Percentiles rank a stretch among this genome's conserved stretches.
Evolutionary conservation across 2,329 filamentous ascomycete genomes (phyloP).

Genomic region (Seiridium cupressi): DNA sequence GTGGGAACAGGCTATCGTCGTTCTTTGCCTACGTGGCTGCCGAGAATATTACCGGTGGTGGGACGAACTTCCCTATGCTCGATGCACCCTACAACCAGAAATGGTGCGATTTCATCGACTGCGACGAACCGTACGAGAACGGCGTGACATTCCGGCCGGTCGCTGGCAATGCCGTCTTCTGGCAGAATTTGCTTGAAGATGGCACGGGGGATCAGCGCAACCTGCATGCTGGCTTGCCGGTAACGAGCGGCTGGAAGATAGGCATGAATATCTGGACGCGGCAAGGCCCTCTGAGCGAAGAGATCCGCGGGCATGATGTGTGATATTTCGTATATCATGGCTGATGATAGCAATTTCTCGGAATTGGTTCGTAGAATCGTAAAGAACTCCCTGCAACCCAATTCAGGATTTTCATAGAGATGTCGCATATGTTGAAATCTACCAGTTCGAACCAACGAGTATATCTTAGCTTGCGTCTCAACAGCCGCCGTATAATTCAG

Average conservation of each 20-base stretch:
- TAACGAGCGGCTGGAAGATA: constrained; percentile 44
- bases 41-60: constrained; percentile 41
- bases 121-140: constrained; percentile 43
- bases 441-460: no score
- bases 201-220: constrained; percentile 40
- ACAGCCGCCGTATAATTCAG: constrained; percentile 29
- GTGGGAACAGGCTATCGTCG: constrained; percentile 43
- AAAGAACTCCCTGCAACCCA: no score
- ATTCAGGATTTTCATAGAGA: no score
- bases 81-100: constrained; percentile 31
- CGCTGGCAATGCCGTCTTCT: constrained; percentile 47
- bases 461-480: constrained; percentile 9
- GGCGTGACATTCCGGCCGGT: constrained; percentile 47
- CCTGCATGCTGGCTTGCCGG: constrained; percentile 45
- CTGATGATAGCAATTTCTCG: no score
- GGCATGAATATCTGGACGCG: constrained; percentile 54
- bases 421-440: no score
- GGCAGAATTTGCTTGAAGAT: constrained; percentile 41
- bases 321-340: constrained; percentile 3
- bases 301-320: constrained; percentile 28
- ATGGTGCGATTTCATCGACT: constrained; percentile 46
- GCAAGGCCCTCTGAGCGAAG: constrained; percentile 35
- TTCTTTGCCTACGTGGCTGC: constrained; percentile 47
- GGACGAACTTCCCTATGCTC: constrained; percentile 47
- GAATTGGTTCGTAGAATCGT: no score